phyloP scores from a whole-genome alignment of 352 stramenopile species.

The Stramenopiles sp. region DNA sequence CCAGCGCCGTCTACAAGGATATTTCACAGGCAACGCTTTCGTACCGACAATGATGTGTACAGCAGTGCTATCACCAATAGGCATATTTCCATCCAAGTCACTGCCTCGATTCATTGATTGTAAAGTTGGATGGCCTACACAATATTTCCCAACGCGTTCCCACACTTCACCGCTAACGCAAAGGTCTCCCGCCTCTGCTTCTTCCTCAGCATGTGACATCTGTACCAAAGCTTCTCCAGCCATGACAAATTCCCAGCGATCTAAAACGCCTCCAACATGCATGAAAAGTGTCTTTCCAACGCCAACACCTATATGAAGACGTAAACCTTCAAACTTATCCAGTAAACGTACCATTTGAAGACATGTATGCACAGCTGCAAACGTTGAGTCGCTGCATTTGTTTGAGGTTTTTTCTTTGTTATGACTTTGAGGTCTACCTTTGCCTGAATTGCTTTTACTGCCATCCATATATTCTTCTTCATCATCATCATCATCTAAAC shows the following conservation, averaged over 20 bases:
- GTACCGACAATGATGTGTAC: neutral
- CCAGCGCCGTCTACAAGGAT: slow-evolving; percentile 14
- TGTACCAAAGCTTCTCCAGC: slow-evolving; percentile 48
- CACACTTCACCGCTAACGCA: slow-evolving; percentile 32
- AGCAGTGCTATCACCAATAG: neutral
- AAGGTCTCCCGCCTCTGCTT: slow-evolving; percentile 41
- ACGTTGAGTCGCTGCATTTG: too few species aligned
- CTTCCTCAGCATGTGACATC: slow-evolving; percentile 44
- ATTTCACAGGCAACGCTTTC: slow-evolving; percentile 11
- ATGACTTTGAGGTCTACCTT: too few species aligned
- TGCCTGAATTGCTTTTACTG: too few species aligned
- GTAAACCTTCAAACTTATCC: too few species aligned
- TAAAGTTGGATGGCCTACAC: slow-evolving; percentile 7
- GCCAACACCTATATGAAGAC: slow-evolving; percentile 55
- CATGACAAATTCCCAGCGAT: slow-evolving; percentile 61
- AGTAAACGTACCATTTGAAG: too few species aligned
- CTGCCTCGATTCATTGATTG: neutral
- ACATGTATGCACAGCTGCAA: too few species aligned
- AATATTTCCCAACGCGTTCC: slow-evolving; percentile 8
- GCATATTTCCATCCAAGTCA: slow-evolving; percentile 4
- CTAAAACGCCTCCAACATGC: slow-evolving; percentile 49
- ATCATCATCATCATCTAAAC: too few species aligned
- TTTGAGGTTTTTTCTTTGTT: too few species aligned
- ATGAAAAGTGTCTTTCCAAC: slow-evolving; percentile 44
- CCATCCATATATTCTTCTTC: too few species aligned